Evolutionary conservation across 805 yeast species (phyloP).

Genomic region (Pichia pseudocactophila): DNA sequence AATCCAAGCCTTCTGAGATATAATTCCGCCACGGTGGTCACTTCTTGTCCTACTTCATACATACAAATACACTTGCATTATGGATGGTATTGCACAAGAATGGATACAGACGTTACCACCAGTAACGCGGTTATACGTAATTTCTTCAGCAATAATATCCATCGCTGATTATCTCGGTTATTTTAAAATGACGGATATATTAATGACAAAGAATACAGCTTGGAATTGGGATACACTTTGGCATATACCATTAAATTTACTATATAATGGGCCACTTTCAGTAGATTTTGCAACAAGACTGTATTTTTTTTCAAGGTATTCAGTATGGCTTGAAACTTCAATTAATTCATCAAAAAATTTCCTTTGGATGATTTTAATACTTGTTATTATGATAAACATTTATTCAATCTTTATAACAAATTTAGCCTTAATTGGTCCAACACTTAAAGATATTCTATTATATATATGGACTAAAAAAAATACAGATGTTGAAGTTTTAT

Average conservation of each 20-base stretch:
- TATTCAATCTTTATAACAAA: slow-evolving; percentile 24
- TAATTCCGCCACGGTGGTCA: too few relatives aligned
- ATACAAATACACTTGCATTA: slow-evolving; percentile 9
- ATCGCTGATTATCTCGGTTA: slow-evolving; percentile 27
- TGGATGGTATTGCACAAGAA: slow-evolving; percentile 32
- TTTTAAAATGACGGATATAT: slow-evolving; percentile 22
- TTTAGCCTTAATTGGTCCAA: slow-evolving; percentile 30
- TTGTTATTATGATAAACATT: slow-evolving; percentile 24
- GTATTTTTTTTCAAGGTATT: slow-evolving; percentile 30
- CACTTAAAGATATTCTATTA: slow-evolving; percentile 30
- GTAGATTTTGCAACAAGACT: slow-evolving; percentile 28
- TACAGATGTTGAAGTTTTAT: slow-evolving; percentile 31
- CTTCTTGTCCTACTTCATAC: too few relatives aligned
- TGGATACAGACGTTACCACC: slow-evolving; percentile 37
- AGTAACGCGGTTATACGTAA: slow-evolving; percentile 33
- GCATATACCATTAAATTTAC: slow-evolving; percentile 30
- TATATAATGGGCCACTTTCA: slow-evolving; percentile 34
- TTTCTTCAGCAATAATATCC: slow-evolving; percentile 27
- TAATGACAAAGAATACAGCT: neutral
- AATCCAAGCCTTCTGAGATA: too few relatives aligned
- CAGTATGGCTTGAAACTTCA: slow-evolving; percentile 32
- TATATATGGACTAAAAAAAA: slow-evolving; percentile 41
- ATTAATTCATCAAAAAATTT: slow-evolving; percentile 28
- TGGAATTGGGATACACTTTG: slow-evolving; percentile 21
- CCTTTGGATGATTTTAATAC: slow-evolving; percentile 30